Conservation (phyloP, 306 rosid species). For the Lupinus albus region DNA sequence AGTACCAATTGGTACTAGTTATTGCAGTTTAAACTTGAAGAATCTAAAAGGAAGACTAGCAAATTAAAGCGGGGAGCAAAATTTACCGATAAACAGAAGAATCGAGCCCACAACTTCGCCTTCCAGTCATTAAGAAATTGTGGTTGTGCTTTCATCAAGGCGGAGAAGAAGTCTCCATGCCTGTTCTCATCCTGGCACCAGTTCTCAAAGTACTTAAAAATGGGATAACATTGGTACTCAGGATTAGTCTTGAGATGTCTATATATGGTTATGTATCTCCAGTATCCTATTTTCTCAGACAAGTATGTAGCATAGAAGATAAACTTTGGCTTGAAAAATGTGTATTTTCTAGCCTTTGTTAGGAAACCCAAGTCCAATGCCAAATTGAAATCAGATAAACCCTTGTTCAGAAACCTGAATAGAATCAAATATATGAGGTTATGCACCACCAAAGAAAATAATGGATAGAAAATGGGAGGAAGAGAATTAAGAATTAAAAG, state of each 20-base stretch:
- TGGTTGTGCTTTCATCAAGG: slow-evolving; percentile 98
- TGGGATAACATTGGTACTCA: slow-evolving; percentile 90
- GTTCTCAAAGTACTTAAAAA: slow-evolving; percentile 96
- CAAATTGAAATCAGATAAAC: slow-evolving; percentile 92
- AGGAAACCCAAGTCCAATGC: slow-evolving; percentile 99
- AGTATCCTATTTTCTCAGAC: slow-evolving; percentile 98
- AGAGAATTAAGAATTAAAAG: neutral
- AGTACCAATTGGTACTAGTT: neutral
- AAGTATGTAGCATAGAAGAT: slow-evolving; percentile 96
- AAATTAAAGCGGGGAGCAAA: neutral
- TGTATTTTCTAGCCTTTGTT: slow-evolving; percentile 95
- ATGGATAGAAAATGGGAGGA: neutral
- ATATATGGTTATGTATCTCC: slow-evolving; percentile 97
- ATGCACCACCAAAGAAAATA: slow-evolving; percentile 11
- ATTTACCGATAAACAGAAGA: slow-evolving; percentile 94
- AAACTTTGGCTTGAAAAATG: slow-evolving; percentile 97
- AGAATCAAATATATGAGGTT: slow-evolving; percentile 19
- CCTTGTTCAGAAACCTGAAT: slow-evolving; percentile 92
- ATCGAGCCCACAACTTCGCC: slow-evolving; percentile 94
- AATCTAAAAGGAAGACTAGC: slow-evolving; percentile 9
- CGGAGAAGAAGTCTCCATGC: slow-evolving; percentile 98
- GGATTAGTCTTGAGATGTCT: slow-evolving; percentile 94
- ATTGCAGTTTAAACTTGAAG: slow-evolving; percentile 10
- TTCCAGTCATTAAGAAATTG: slow-evolving; percentile 99
- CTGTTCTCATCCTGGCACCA: slow-evolving; percentile 99